Base-by-base conservation (phyloP, 305 asterid genomes). In the Rubia peregrina region DNA sequence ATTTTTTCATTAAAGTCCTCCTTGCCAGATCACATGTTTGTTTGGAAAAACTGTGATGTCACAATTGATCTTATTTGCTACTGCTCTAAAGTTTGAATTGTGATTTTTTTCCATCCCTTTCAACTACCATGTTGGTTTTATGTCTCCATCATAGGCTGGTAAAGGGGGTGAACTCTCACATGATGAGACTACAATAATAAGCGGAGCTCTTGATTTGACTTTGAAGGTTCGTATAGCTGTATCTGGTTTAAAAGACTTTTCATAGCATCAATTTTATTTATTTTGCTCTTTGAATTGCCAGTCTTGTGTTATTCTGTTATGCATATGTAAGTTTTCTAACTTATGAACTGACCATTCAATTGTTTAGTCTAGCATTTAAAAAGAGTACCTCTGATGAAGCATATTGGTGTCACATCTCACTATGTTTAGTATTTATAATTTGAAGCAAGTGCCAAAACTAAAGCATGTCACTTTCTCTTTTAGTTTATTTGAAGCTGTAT, bases 161-260 rank as follows among this genome's bases (percentile, higher is more conserved):
- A 88, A 83, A 86, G 99, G 98, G 24, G 98, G 99, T 70, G 99
- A 94, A 77, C 92, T 94, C 76, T 80, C 98, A 49, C 98, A 89
- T 64, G 95, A 86, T 72, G 99, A 94, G 81, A 84, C 98, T 71
- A 90, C 99, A 41, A 94, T 94, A 72, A 94, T 94, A 49, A 87
- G 90, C 46, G 98, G 98, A 73, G 98, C 98, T 68, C 86, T 94
- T 71, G 99, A 94, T 86, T 84, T 94, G 89, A 88, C 99, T n/a
- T 87, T 80, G 78, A 94, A 94, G 96, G 98, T 89, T 62, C 46
- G 79, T 70, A 66, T 67, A 41, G 51, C 74, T 36, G 67, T 71
- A 70, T 72, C 68, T 68, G 68, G 60, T 72, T 71, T 62, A 63
- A 51, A 69, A 17, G 21, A 64, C 21, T 30, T 33, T 42, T 53